Evolutionary conservation across 2,329 filamentous ascomycete species (phyloP).

Genomic region (Rosellinia necatrix): DNA sequence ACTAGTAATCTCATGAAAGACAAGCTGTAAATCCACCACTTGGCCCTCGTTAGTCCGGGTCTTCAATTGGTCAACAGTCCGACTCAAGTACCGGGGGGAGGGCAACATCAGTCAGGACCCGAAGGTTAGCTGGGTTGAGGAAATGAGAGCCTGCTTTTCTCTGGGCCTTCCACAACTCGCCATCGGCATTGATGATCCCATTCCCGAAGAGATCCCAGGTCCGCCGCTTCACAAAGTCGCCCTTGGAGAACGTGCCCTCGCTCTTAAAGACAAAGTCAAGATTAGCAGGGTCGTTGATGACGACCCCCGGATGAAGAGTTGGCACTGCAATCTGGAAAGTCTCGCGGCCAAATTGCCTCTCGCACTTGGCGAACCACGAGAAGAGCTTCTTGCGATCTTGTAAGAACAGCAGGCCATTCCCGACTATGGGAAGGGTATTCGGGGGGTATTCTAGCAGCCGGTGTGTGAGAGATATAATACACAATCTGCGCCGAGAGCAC

Average conservation of each 20-base stretch:
- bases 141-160: constrained; percentile 65
- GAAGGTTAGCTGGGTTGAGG: constrained; percentile 61
- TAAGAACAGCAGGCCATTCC: constrained; percentile 66
- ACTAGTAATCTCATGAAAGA: constrained; percentile 68
- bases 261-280: constrained; percentile 67
- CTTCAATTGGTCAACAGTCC: constrained; percentile 48
- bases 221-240: constrained; percentile 62
- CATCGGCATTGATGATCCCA: constrained; percentile 70
- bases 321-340: constrained; percentile 68
- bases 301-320: constrained; percentile 64
- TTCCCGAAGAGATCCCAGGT: constrained; percentile 67
- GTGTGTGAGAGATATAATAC: not conserved
- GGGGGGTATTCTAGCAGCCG: constrained; percentile 49
- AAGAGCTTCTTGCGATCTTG: constrained; percentile 64
- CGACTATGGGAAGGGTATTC: constrained; percentile 58
- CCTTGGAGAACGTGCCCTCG: constrained; percentile 64
- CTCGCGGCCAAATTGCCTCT: constrained; percentile 60
- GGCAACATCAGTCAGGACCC: constrained; percentile 59
- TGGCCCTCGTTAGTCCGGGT: constrained; percentile 33
- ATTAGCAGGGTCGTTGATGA: constrained; percentile 65
- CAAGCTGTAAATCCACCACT: constrained; percentile 59
- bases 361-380: constrained; percentile 64
- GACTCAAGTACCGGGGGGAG: constrained; percentile 58
- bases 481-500: not conserved
- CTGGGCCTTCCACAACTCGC: constrained; percentile 66